Evolutionary conservation across 1,284 basidiomycete species (phyloP).

Genomic region (Cutaneotrichosporon sp.): DNA sequence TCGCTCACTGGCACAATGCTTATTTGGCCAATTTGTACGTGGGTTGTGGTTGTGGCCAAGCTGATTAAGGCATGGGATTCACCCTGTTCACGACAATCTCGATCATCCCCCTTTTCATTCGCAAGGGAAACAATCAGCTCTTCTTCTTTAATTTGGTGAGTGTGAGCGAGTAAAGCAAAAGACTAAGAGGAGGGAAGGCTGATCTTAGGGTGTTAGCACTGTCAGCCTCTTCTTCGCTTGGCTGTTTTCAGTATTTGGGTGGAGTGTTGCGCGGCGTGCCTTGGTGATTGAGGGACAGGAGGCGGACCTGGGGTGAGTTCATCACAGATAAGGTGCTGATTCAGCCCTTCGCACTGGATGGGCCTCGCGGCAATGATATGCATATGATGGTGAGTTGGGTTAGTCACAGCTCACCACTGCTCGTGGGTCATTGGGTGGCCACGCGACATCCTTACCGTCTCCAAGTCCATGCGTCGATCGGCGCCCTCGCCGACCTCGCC

Average conservation of each 20-base stretch:
- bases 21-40: constrained; percentile 48
- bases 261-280: constrained; percentile 44
- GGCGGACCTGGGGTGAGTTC: constrained; percentile 38
- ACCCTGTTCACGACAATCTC: constrained; percentile 43
- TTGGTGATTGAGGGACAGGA: constrained; percentile 32
- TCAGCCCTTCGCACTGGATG: constrained; percentile 44
- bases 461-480: neutral
- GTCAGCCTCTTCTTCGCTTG: constrained; percentile 34
- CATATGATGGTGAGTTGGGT: constrained; percentile 2
- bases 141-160: constrained; percentile 40
- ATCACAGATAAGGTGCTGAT: neutral
- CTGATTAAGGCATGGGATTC: constrained; percentile 38
- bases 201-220: neutral
- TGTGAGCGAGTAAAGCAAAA: neutral
- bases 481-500: neutral
- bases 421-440: constrained; percentile 42
- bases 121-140: constrained; percentile 43
- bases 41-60: neutral
- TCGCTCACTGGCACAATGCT: constrained; percentile 48
- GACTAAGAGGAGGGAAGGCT: too few relatives aligned
- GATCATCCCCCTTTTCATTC: constrained; percentile 45
- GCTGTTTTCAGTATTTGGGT: constrained; percentile 49
- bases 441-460: neutral
- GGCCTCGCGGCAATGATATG: constrained; percentile 28
- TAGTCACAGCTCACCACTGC: constrained; percentile 21